A percentile compares a stretch with the other conserved stretches of the same genome.
Conservation (phyloP, 2,329 filamentous ascomycete species). For the Mycogone perniciosa region DNA sequence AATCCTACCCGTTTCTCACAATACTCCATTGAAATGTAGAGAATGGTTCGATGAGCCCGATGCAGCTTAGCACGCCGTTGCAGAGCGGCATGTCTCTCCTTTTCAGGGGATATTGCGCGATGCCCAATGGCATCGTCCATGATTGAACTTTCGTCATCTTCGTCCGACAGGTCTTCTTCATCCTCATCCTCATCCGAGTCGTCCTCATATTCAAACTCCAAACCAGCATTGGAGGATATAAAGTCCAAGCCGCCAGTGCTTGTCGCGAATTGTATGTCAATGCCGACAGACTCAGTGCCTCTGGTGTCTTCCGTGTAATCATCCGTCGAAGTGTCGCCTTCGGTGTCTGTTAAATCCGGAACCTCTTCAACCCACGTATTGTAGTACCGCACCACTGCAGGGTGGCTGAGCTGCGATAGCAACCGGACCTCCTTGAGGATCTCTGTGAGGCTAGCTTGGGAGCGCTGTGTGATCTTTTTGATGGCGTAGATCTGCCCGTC, state of each 20-base stretch:
- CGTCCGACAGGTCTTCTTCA: slow-evolving; percentile 40
- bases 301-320: slow-evolving; percentile 32
- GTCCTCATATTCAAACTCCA: slow-evolving; percentile 69
- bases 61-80: slow-evolving; percentile 34
- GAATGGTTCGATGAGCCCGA: slow-evolving; percentile 59
- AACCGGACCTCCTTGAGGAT: slow-evolving; percentile 80
- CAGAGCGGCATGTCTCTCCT: slow-evolving; percentile 24
- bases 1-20: slow-evolving; percentile 74
- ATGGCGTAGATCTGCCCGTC: slow-evolving; percentile 93
- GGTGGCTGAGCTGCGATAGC: slow-evolving; percentile 88
- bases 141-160: slow-evolving; percentile 37
- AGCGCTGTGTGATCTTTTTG: slow-evolving; percentile 88
- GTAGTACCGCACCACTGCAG: slow-evolving; percentile 80
- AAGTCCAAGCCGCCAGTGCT: slow-evolving; percentile 85
- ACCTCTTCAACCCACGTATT: slow-evolving; percentile 88
- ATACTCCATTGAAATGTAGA: slow-evolving; percentile 99
- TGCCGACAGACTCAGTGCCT: slow-evolving; percentile 34
- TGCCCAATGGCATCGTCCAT: slow-evolving; percentile 25
- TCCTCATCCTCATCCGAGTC: slow-evolving; percentile 37
- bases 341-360: slow-evolving; percentile 45
- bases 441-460: slow-evolving; percentile 71
- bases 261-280: slow-evolving; percentile 54
- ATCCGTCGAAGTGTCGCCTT: slow-evolving; percentile 51
- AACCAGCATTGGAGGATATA: slow-evolving; percentile 77
- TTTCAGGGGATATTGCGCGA: slow-evolving; percentile 24